These are phyloP conservation scores for Phalaenopsis hybrid DNA, from an alignment of 116 monocot genomes.

Conservation along the genomic window DNA sequence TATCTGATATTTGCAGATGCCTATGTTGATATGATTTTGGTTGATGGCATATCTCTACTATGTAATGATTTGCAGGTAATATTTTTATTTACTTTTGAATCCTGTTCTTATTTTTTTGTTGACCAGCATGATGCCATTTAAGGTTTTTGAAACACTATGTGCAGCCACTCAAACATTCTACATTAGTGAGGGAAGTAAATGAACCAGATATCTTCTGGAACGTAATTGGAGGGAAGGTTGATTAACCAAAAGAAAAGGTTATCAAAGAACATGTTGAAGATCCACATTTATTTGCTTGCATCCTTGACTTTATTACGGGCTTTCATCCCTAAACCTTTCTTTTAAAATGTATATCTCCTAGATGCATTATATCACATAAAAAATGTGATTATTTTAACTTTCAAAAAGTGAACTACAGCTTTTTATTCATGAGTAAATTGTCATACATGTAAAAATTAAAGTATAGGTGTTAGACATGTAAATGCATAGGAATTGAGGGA, in stretches of 20 bases:
- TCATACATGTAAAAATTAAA: no score
- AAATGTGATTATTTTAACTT: no score
- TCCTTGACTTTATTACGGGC: not conserved
- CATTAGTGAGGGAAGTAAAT: slow-evolving; percentile 22
- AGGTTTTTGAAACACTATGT: not conserved
- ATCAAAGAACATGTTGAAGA: slow-evolving; percentile 13
- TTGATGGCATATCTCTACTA: no score
- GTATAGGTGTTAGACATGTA: no score
- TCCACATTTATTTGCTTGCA: slow-evolving; percentile 26
- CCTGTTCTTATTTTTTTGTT: no score
- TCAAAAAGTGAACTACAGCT: no score
- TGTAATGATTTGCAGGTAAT: no score
- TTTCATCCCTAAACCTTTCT: not conserved
- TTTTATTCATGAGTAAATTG: not conserved
- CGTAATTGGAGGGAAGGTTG: slow-evolving; percentile 19
- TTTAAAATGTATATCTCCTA: not conserved
- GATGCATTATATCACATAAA: no score
- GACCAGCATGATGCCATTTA: not conserved
- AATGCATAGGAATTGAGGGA: no score
- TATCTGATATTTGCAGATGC: no score
- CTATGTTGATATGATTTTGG: no score
- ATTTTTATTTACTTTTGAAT: no score
- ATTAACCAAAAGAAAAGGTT: slow-evolving; percentile 23
- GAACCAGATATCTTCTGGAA: slow-evolving; percentile 28
- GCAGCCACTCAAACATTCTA: slow-evolving; percentile 28